Base-by-base conservation (phyloP, 805 yeast genomes). In the Kuraishia ogatae region DNA sequence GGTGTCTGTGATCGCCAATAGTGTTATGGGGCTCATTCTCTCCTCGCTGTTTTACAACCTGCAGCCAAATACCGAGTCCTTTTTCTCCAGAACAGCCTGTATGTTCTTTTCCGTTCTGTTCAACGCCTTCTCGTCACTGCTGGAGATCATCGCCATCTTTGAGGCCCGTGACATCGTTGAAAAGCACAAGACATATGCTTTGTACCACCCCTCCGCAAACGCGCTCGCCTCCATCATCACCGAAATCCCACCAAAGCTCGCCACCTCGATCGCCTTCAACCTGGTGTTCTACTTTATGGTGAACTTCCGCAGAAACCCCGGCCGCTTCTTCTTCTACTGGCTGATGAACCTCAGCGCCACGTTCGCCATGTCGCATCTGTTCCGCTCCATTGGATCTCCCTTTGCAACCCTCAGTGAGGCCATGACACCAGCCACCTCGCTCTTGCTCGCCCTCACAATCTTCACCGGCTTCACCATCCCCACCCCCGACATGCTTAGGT, bases 31-130 rank as follows among this genome's bases (percentile, higher is more conserved):
- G 29, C 68, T 84, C 55, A 67, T 84, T 46, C 65, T 80, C 50
- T 74, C 84, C 35, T 83, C 88, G 1, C 75, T 84, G 60, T 84
- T 81, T 61, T 83, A 79, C 67, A 80, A 82, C 60, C 62, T 81
- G 59, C 51, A 59, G 8, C 58, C 64, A 19, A 65, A 64, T 26
- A 78, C 87, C 0, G 67, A 62, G 0, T 75, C 82, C 1, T 78
- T 83, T 59, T 82, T 76, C 64, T 73, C 70, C 61, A 72, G 90
- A 64, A 78, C 83, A 61, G 82, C 89, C 48, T 77, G 84, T 50
- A 71, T 87, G 75, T 87, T 87, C 70, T 84, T 84, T 66, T 84
- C 86, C 22, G 75, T 81, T 50, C 71, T 83, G 62, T 83, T 82
- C 67, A 83, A 83, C 64, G 82, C 87, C 15, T 80, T 83, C 62